phyloP scores from a whole-genome alignment of 805 yeast species.

The Ogataea neopini region DNA sequence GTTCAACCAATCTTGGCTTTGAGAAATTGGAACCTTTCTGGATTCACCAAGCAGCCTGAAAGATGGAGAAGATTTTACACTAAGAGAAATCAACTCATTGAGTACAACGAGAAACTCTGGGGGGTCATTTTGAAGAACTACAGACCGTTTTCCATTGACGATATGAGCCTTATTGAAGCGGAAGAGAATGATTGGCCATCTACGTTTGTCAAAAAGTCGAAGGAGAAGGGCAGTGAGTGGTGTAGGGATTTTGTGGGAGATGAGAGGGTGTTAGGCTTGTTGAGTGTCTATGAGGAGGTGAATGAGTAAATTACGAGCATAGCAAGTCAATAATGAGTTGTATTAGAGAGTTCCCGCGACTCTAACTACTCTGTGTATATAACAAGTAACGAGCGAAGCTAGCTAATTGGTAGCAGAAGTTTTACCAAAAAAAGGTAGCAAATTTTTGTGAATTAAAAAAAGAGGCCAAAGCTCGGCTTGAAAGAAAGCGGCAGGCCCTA shows the following conservation, averaged over 20 bases:
- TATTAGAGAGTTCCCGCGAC: too few species aligned
- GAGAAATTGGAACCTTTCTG: conserved; percentile 75
- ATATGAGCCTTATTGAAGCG: conserved; percentile 43
- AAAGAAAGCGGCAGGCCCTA: too few species aligned
- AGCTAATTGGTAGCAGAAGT: too few species aligned
- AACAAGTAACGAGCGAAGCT: too few species aligned
- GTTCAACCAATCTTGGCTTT: conserved; percentile 78
- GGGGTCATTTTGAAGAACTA: conserved; percentile 41
- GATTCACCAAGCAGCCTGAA: conserved; percentile 74
- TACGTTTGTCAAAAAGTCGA: conserved; percentile 79
- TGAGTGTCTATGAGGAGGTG: conserved; percentile 46
- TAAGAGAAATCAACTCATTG: conserved; percentile 51
- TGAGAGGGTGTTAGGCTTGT: conserved; percentile 55
- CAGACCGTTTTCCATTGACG: conserved; percentile 53
- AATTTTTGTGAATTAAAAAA: too few species aligned
- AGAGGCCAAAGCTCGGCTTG: too few species aligned
- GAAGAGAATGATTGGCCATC: conserved; percentile 90
- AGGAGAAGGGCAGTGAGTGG: conserved; percentile 83
- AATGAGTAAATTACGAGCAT: neutral
- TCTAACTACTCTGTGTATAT: too few species aligned
- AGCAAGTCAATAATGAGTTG: too few species aligned
- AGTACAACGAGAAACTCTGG: conserved; percentile 31
- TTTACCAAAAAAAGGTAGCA: too few species aligned
- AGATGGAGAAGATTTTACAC: conserved; percentile 79
- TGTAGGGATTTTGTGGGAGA: conserved; percentile 71